Evolutionary conservation across 139 green algal genomes (phyloP), one percentile per base, ranked within the genome.

Genomic region (Chlorella sp.): DNA sequence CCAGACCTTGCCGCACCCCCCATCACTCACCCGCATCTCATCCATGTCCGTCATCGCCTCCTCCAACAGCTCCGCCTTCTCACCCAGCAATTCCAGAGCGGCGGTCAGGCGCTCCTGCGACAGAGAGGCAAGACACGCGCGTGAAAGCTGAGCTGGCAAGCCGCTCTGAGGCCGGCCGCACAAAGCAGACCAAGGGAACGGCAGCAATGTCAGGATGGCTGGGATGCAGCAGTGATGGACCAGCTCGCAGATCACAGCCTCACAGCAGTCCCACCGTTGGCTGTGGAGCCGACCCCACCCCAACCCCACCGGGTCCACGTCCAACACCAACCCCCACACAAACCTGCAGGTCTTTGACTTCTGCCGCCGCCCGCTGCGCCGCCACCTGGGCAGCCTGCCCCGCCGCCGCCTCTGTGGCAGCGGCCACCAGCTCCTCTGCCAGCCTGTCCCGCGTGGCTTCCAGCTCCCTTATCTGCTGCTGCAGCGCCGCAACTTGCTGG

Each of bases 1-100:
- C 46, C 8, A 8, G 11, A 11, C 46, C 46, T 16, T 26, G 51
- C 51, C 51, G 14, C 51, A 16, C 14, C 51, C 9, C 51, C 51
- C 46, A 17, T 54, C 46, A 24, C 95, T 79, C 72, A 88, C 43
- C 85, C 95, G 95, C n/a, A 98, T 88, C 85, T 99, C 96, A 62
- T 87, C 43, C 56, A 99, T 80, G 81, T 99, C 96, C 0, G 89
- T 92, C 20, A 80, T 72, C 65, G 98, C 81, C 92, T 99, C 96
- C 76, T 98, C 96, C 74, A 99, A 81, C 86, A 89, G 87, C 91
- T 99, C 96, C 58, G 98, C 96, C 48, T 86, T 87, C 83, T 89
- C 88, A 6, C 72, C 96, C 62, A 98, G 89, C 62, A 99, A 87
- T 90, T 99, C 96, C 34, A 98, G 85, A 34, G 93, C 93, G 11